A percentile compares a stretch with the other conserved stretches of the same genome.
Conservation (phyloP, 345 rosid species). For the Camelina sativa region DNA sequence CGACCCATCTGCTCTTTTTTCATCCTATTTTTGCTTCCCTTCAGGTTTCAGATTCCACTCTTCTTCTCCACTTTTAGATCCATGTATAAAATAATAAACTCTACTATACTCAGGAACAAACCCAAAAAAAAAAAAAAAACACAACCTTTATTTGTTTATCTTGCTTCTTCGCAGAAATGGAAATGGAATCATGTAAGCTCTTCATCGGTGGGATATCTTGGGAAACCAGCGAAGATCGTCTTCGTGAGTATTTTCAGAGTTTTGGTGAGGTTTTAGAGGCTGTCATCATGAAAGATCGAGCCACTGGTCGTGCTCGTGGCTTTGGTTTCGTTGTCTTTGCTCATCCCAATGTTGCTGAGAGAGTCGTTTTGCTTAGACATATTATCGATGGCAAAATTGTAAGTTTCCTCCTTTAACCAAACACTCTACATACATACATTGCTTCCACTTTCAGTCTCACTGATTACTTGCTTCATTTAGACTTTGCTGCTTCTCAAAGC, state of each 20-base stretch:
- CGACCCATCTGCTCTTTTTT: slow-evolving; percentile 46
- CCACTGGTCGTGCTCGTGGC: slow-evolving; percentile 95
- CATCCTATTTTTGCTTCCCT: slow-evolving; percentile 30
- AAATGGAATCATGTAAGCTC: slow-evolving; percentile 86
- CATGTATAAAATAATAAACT: not conserved
- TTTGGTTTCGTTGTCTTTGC: slow-evolving; percentile 90
- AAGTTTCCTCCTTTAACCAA: slow-evolving; percentile 42
- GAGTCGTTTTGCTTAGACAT: slow-evolving; percentile 77
- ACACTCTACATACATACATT: slow-evolving; percentile 4
- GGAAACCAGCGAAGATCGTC: slow-evolving; percentile 91
- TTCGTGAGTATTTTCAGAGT: slow-evolving; percentile 74
- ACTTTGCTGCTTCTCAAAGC: slow-evolving; percentile 40
- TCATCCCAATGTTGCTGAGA: slow-evolving; percentile 78
- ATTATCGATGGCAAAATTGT: slow-evolving; percentile 86
- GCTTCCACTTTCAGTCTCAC: slow-evolving; percentile 24
- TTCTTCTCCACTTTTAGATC: slow-evolving; percentile 6
- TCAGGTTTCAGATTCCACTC: slow-evolving; percentile 48
- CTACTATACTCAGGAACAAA: not conserved
- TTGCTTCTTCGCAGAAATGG: slow-evolving; percentile 52
- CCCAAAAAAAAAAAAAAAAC: not conserved
- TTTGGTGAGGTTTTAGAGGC: slow-evolving; percentile 88
- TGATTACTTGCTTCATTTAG: slow-evolving; percentile 25
- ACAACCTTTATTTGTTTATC: not conserved
- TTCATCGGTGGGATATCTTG: slow-evolving; percentile 96
- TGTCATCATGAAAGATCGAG: slow-evolving; percentile 92